A percentile compares a stretch with the other conserved stretches of the same genome.
These are phyloP conservation scores for Metschnikowia lunata DNA, from an alignment of 805 yeast species.

Conservation along the genomic window DNA sequence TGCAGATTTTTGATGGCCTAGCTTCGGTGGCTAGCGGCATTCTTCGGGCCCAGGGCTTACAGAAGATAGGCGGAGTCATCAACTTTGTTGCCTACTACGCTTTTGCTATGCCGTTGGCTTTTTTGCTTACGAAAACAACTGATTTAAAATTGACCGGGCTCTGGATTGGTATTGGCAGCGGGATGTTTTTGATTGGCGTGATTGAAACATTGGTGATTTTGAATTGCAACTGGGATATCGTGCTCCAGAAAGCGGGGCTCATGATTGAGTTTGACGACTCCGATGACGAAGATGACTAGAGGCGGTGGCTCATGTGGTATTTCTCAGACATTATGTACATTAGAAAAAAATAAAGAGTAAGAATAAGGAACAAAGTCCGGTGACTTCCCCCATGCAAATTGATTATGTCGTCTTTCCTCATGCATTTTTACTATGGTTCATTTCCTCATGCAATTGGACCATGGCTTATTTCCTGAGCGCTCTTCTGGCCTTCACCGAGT, in stretches of 20 bases:
- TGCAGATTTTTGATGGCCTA: slow-evolving; percentile 66
- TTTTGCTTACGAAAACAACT: slow-evolving; percentile 45
- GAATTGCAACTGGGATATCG: slow-evolving; percentile 50
- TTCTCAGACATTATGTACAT: too few species aligned
- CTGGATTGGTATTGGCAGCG: slow-evolving; percentile 72
- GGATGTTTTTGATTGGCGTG: slow-evolving; percentile 51
- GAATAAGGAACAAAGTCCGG: too few species aligned
- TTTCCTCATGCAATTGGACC: not conserved
- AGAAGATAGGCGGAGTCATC: slow-evolving; percentile 64
- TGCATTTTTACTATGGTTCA: not conserved
- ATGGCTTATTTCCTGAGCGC: slow-evolving; percentile 15
- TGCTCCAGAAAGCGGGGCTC: slow-evolving; percentile 32
- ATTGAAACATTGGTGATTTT: slow-evolving; percentile 45
- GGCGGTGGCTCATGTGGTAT: not conserved
- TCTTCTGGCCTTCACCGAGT: slow-evolving; percentile 82
- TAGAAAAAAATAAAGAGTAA: too few species aligned
- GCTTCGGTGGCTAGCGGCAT: slow-evolving; percentile 71
- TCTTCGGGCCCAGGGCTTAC: slow-evolving; percentile 72
- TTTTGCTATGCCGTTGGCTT: slow-evolving; percentile 65
- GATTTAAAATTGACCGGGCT: slow-evolving; percentile 54
- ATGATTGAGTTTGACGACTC: slow-evolving; percentile 15
- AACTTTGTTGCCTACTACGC: slow-evolving; percentile 69
- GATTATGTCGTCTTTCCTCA: slow-evolving; percentile 1
- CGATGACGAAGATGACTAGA: slow-evolving; percentile 8
- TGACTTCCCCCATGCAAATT: too few species aligned